These are phyloP conservation scores for Fusarium sp. DNA, from an alignment of 2,329 filamentous ascomycete species.

Conservation along the genomic window DNA sequence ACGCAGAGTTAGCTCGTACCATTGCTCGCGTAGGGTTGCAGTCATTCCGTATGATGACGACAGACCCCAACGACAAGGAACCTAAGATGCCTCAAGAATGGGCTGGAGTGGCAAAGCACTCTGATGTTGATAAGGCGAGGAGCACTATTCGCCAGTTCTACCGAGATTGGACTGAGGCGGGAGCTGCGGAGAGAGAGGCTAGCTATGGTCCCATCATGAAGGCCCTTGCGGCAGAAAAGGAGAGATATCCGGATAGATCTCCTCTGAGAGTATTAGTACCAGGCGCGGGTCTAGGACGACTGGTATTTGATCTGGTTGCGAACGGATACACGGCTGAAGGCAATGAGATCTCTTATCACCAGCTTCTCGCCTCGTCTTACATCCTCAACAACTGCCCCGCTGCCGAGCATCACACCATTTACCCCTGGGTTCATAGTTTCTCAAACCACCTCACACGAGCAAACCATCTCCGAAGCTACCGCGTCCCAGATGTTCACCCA, in stretches of 20 bases:
- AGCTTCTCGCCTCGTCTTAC: constrained; percentile 86
- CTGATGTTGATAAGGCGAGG: constrained; percentile 89
- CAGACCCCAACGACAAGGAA: constrained; percentile 52
- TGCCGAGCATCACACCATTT: constrained; percentile 75
- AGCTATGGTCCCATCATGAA: constrained; percentile 80
- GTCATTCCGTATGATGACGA: constrained; percentile 69
- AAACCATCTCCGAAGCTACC: constrained; percentile 79
- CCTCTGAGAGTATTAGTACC: constrained; percentile 81
- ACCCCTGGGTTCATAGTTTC: constrained; percentile 88
- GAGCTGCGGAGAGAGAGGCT: constrained; percentile 76
- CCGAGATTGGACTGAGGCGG: constrained; percentile 90
- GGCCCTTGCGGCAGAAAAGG: constrained; percentile 67
- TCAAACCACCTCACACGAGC: constrained; percentile 82
- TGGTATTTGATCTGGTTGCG: constrained; percentile 87
- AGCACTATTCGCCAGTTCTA: constrained; percentile 95
- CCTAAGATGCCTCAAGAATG: constrained; percentile 69
- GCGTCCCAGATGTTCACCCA: constrained; percentile 85
- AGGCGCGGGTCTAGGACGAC: constrained; percentile 86
- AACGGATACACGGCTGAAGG: constrained; percentile 82
- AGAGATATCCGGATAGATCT: constrained; percentile 45
- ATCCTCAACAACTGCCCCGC: constrained; percentile 75
- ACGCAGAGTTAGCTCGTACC: constrained; percentile 82
- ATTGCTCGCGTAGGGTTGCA: constrained; percentile 78
- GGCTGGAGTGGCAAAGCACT: constrained; percentile 75
- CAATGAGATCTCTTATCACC: constrained; percentile 97